These are phyloP conservation scores for Trichoderma pleuroti DNA, from an alignment of 2,329 filamentous ascomycete species.

Conservation along the genomic window DNA sequence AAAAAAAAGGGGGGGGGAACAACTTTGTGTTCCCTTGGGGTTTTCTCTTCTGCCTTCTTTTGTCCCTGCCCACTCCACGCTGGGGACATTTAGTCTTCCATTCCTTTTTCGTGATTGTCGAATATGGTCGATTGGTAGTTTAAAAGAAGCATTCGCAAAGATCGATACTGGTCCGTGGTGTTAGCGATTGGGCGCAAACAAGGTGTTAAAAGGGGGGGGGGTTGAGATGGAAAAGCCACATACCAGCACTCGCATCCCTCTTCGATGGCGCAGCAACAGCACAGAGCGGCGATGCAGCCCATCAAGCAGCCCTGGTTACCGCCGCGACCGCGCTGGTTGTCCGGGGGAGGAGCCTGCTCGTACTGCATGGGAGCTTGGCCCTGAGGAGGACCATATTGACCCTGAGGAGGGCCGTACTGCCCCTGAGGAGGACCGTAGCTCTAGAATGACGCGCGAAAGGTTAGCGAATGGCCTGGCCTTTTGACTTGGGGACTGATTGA, in stretches of 20 bases:
- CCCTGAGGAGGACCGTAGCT: conserved; percentile 33
- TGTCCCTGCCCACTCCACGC: not conserved
- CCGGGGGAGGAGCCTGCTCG: conserved; percentile 35
- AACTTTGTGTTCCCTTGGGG: not conserved
- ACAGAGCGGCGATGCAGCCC: conserved; percentile 47
- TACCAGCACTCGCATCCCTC: conserved; percentile 51
- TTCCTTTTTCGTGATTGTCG: not conserved
- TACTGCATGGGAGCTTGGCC: conserved; percentile 44
- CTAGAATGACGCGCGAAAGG: conserved; percentile 20
- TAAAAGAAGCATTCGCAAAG: conserved; percentile 42
- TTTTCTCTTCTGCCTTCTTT: not conserved
- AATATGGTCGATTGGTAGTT: not conserved
- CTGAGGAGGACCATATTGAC: conserved; percentile 31
- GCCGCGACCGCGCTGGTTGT: conserved; percentile 29
- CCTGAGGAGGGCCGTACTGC: conserved; percentile 34
- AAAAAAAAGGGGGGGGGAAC: not conserved
- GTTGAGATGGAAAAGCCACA: conserved; percentile 21
- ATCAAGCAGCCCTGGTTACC: conserved; percentile 43
- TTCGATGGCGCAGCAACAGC: conserved; percentile 50
- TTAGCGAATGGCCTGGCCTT: not conserved
- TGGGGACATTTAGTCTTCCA: not conserved
- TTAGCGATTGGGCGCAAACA: not conserved
- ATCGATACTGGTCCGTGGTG: conserved; percentile 32
- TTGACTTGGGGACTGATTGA: not conserved
- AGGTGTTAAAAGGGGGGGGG: not conserved